Conservation (phyloP, 257 asterid genomes). For the Solanum boliviense region DNA sequence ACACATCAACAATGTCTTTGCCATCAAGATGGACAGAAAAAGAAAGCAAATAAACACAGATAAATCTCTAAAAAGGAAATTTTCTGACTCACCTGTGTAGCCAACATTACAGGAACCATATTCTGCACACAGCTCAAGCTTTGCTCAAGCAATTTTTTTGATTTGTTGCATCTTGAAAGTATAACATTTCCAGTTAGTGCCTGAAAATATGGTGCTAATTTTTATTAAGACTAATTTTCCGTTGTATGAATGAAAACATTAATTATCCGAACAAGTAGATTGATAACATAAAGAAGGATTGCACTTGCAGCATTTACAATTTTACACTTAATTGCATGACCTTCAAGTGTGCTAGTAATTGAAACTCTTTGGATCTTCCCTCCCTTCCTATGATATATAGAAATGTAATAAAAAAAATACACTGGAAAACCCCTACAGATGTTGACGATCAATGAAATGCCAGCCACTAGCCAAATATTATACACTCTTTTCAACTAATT, state of each 20-base stretch:
- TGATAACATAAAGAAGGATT: neutral
- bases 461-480: neutral
- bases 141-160: conserved; percentile 49
- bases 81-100: conserved; percentile 41
- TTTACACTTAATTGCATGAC: neutral
- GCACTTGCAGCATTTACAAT: neutral
- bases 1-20: neutral
- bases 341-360: neutral
- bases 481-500: neutral
- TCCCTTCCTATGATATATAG: neutral
- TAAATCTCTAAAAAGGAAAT: neutral
- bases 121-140: conserved; percentile 55
- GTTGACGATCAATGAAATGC: neutral
- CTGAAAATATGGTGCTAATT: conserved; percentile 24
- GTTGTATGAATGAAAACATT: neutral
- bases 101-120: conserved; percentile 69
- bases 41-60: neutral
- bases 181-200: conserved; percentile 78
- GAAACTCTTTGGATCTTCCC: neutral
- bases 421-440: neutral
- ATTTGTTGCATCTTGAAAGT: conserved; percentile 57
- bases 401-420: neutral
- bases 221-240: neutral
- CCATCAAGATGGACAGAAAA: neutral
- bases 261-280: neutral